Evolutionary conservation across 164 flowering plant genomes (phyloP), one percentile per base, ranked within the genome.

Genomic region (Pachysandra terminalis): DNA sequence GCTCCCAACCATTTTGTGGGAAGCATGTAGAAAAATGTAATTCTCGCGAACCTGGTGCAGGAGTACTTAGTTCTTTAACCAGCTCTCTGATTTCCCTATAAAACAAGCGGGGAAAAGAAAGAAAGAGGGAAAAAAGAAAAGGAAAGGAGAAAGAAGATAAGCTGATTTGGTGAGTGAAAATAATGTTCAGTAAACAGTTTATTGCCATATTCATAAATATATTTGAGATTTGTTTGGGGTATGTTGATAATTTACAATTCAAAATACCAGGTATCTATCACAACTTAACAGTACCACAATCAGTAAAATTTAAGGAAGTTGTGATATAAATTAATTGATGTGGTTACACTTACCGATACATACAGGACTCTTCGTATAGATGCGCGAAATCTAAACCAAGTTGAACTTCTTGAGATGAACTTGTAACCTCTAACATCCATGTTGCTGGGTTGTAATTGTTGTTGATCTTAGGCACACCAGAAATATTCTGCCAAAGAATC

Each of bases 341-440:
- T 13, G 25, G 3, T 35, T 57, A 16, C 32, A 48, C 81, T 73
- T 48, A 83, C 84, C 61, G 16, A 56, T 56, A 74, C 8, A 67
- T 56, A 59, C 54, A 19, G 5, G 84, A 83, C 28, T 75, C 72
- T 14, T 62, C 55, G 67, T 81, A 81, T 13, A 77, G 24, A 19
- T 56, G 19, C 24, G 78, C 76, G 67, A 81, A 83, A 65, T 83
- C 86, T 52, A 77, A 1, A 19, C 81, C 77, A 28, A 79, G 78
- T 61, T 68, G 57, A 35, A 75, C 69, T 77, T 83, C 86, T 15
- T 25, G 26, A 5, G 84, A 73, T 2, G 73, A 61, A 53, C 64
- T 59, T 25, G 82, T 74, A 57, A 77, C 75, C 37, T 81, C 82
- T 52, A 83, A 37, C 82, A 83, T 79, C 84, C 84, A 81, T 51